A percentile compares a stretch with the other conserved stretches of the same genome.
These are phyloP conservation scores for Emericellopsis terricola DNA, from an alignment of 495 filamentous ascomycete species.

Conservation along the genomic window DNA sequence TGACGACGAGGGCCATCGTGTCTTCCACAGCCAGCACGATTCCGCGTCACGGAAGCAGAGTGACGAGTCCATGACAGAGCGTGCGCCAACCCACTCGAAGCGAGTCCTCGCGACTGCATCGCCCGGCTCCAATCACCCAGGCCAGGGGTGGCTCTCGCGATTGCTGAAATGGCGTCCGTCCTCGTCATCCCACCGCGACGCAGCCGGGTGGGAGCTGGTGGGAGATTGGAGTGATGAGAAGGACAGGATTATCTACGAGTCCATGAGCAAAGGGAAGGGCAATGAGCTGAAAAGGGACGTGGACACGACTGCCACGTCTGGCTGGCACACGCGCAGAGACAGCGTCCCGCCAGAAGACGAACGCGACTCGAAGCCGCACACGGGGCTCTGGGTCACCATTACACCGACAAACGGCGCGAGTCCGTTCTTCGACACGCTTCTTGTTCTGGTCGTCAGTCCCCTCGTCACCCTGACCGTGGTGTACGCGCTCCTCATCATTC, in stretches of 20 bases:
- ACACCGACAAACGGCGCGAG: slow-evolving; percentile 82
- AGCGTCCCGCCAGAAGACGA: no score
- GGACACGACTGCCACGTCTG: slow-evolving; percentile 15
- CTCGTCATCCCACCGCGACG: slow-evolving; percentile 34
- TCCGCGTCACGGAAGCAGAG: slow-evolving; percentile 5
- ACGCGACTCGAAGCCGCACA: slow-evolving; percentile 55
- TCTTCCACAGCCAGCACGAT: slow-evolving; percentile 25
- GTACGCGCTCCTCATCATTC: slow-evolving; percentile 72
- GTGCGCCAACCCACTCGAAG: slow-evolving; percentile 6
- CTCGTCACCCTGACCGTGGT: slow-evolving; percentile 84
- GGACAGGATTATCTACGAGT: slow-evolving; percentile 45
- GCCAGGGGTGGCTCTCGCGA: slow-evolving; percentile 35
- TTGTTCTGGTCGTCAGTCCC: slow-evolving; percentile 84
- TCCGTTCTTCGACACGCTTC: slow-evolving; percentile 88
- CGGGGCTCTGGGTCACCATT: slow-evolving; percentile 89
- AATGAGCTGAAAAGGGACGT: slow-evolving; percentile 11
- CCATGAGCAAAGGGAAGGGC: slow-evolving; percentile 6
- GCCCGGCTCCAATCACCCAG: slow-evolving; percentile 3
- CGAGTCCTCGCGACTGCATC: not conserved
- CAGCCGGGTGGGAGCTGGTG: slow-evolving; percentile 56
- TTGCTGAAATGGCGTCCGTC: slow-evolving; percentile 29
- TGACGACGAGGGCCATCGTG: slow-evolving; percentile 31
- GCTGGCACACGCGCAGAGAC: no score
- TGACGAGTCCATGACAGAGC: not conserved
- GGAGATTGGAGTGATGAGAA: slow-evolving; percentile 47